Evolutionary conservation across 768 basidiomycete genomes (phyloP).

Genomic region (Roridomyces roridus): DNA sequence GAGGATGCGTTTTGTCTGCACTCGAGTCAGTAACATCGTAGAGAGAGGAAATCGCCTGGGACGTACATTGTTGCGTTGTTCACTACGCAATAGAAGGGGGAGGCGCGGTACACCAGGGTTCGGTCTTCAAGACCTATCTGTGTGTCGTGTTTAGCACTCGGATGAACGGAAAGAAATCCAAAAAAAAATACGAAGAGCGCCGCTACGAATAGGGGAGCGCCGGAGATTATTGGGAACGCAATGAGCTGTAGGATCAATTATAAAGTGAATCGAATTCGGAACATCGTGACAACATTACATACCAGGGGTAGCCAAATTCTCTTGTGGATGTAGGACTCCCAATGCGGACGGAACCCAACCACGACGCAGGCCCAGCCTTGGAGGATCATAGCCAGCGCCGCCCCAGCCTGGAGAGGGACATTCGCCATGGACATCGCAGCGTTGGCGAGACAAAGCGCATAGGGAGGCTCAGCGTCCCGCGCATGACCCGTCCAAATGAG

Average conservation of each 20-base stretch:
- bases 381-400: conserved; percentile 11
- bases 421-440: conserved; percentile 5
- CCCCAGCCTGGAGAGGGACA: conserved; percentile 10
- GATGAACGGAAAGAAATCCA: not conserved
- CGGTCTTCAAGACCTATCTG: conserved; percentile 5
- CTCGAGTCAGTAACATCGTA: not conserved
- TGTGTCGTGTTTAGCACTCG: not conserved
- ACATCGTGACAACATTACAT: not conserved
- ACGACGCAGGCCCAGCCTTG: conserved; percentile 13
- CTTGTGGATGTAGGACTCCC: conserved; percentile 13
- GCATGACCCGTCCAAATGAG: conserved; percentile 22
- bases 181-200: conserved; percentile 4
- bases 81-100: conserved; percentile 17
- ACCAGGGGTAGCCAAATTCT: conserved; percentile 14
- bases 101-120: conserved; percentile 9
- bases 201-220: conserved; percentile 3
- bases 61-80: not conserved
- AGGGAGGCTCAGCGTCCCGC: conserved; percentile 8
- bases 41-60: too few species aligned
- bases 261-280: not conserved
- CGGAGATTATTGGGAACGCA: conserved; percentile 1
- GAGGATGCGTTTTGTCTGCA: conserved; percentile 6
- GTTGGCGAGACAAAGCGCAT: conserved; percentile 16
- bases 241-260: not conserved
- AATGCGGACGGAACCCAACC: not conserved